Evolutionary conservation across 225 moss, liverwort and hornwort species (phyloP).

Genomic region (Thuidium tamariscinum): DNA sequence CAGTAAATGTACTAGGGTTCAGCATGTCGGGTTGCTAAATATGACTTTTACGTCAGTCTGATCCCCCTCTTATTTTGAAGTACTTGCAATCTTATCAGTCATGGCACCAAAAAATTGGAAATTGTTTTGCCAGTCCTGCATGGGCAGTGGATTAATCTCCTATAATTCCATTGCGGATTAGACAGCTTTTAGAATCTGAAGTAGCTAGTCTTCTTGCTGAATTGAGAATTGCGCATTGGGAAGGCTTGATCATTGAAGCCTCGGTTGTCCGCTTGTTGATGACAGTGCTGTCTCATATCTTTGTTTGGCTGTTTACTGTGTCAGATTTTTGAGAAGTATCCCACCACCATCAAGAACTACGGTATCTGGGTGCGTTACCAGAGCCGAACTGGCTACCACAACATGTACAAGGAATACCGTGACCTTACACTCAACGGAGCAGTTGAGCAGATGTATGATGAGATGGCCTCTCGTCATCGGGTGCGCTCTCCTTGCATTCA

Average conservation of each 20-base stretch:
- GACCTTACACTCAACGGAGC: slow-evolving; percentile 86
- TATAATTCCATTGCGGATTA: neutral
- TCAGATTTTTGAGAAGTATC: slow-evolving; percentile 89
- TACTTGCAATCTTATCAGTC: neutral
- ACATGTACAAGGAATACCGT: slow-evolving; percentile 98
- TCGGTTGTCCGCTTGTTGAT: neutral
- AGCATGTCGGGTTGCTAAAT: neutral
- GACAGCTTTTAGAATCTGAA: neutral
- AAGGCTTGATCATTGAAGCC: neutral
- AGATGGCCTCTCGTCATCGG: slow-evolving; percentile 95
- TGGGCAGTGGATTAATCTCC: neutral
- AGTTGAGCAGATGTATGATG: slow-evolving; percentile 97
- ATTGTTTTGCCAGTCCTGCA: neutral
- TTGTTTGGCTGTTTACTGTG: neutral
- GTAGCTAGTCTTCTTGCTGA: no score
- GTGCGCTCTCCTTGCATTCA: slow-evolving; percentile 90
- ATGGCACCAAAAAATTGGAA: neutral
- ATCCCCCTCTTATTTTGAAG: neutral
- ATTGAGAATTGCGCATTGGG: no score
- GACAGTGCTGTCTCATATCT: neutral
- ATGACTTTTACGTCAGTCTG: slow-evolving; percentile 28
- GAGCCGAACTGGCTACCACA: slow-evolving; percentile 92
- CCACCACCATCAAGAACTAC: slow-evolving; percentile 92
- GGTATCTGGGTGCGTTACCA: slow-evolving; percentile 97
- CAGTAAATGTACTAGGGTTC: neutral